Conservation (phyloP, 2,329 filamentous ascomycete species). For the Venturia nashicola region DNA sequence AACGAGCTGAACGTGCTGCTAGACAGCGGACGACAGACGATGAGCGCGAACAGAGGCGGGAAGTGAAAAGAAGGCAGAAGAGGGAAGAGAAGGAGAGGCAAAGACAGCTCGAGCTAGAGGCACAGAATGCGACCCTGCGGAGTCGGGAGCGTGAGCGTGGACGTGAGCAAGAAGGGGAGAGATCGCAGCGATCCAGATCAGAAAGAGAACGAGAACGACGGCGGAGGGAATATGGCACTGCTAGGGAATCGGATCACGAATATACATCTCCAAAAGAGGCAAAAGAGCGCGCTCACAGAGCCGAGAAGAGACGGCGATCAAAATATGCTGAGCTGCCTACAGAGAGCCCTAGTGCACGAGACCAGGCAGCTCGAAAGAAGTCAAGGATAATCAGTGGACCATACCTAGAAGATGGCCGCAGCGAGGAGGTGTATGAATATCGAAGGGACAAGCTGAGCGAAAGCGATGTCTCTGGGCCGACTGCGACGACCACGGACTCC, state of each 20-base stretch:
- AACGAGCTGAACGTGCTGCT: conserved; percentile 17
- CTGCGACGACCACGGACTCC: conserved; percentile 26
- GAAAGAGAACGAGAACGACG: conserved; percentile 14
- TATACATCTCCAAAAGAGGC: conserved; percentile 5
- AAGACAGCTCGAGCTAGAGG: conserved; percentile 11
- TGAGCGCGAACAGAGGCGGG: conserved; percentile 27
- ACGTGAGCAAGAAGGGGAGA: conserved; percentile 29
- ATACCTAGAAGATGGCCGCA: conserved; percentile 31
- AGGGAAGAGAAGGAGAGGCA: conserved; percentile 23
- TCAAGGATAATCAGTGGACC: conserved; percentile 34
- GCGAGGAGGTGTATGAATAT: conserved; percentile 28
- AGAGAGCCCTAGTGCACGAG: conserved; percentile 12
- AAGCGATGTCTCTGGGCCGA: conserved; percentile 15
- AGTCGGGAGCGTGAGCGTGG: conserved; percentile 19
- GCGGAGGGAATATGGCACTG: conserved; percentile 20
- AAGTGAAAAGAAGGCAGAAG: conserved; percentile 27
- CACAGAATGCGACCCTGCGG: neutral
- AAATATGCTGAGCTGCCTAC: conserved; percentile 12
- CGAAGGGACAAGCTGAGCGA: conserved; percentile 27
- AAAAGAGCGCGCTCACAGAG: neutral
- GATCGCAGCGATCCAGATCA: conserved; percentile 15
- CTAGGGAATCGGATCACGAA: conserved; percentile 14
- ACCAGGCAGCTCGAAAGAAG: conserved; percentile 17
- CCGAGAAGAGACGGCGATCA: neutral
- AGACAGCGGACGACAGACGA: conserved; percentile 17